Base-by-base conservation (phyloP, 2,329 filamentous ascomycete species). In the Kalmusia sp. region DNA sequence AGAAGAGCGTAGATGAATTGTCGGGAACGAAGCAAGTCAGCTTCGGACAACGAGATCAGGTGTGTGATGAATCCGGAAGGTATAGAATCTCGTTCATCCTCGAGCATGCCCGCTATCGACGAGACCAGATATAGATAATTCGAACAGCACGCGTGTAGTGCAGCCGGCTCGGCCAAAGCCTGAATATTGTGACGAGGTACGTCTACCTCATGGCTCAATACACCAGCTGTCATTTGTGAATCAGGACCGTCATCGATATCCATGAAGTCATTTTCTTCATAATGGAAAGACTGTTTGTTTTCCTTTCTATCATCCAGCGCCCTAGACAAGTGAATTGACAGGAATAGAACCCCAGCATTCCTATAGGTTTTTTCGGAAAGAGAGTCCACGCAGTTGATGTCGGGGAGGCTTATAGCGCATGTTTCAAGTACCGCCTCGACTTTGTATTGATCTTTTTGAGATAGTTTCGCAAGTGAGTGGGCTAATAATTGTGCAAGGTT, bases 161-260 rank as follows among this genome's bases (percentile, higher is more conserved):
- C 64, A 28, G 57, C 57, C 21, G 58, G 24, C 19, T 72, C 67
- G n/a, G 57, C 67, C 33, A 55, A 54, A 8, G 68, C 70, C 21
- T 63, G 57, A 11, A 71, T 39, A 30, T 74, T 64, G 79, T 83
- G 79, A 35, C 84, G 78, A 35, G 85, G 67, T 14, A 81, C 67
- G 17, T 72, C 62, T 1, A 59, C 52, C 33, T 71, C 60, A 35
- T 59, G 39, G 27, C 73, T 76, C 25, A 76, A 69, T 1, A 67
- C 55, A 14, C 76, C 75, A 21, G 78, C 79, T 56, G 81, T 86
- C 47, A 77, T 77, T 59, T 88, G 85, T 0, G 85, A 86, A 34
- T 85, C 83, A 49, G 88, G 86, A 11, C 84, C 80, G 28, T 82
- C 80, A 62, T 92, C 89, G 4, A 92, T 65, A 50, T 91, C 87